These are phyloP conservation scores for Pseudocercospora vitis DNA, from an alignment of 2,329 filamentous ascomycete genomes.

Conservation along the genomic window DNA sequence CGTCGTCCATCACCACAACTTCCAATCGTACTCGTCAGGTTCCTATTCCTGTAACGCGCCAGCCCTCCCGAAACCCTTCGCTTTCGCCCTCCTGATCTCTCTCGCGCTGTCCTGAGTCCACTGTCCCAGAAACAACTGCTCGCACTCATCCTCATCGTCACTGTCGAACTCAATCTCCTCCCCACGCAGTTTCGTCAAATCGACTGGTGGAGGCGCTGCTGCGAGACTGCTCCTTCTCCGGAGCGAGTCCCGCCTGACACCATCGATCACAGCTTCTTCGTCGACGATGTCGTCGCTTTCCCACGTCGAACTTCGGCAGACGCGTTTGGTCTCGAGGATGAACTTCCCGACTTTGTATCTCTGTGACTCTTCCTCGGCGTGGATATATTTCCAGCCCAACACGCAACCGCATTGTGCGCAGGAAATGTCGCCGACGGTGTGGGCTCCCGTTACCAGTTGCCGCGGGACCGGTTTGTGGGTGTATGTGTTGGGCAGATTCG, in stretches of 20 bases:
- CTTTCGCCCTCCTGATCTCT: conserved; percentile 44
- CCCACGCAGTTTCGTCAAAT: conserved; percentile 22
- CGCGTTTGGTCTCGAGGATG: conserved; percentile 61
- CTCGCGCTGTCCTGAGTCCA: conserved; percentile 59
- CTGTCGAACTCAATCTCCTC: conserved; percentile 59
- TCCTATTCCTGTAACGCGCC: conserved; percentile 8
- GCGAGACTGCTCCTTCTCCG: conserved; percentile 44
- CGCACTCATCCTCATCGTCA: conserved; percentile 66
- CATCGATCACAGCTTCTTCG: conserved; percentile 25
- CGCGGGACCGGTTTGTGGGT: conserved; percentile 58
- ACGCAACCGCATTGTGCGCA: conserved; percentile 58
- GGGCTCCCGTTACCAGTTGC: conserved; percentile 62
- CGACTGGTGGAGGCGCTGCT: conserved; percentile 21
- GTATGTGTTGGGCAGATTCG: conserved; percentile 59
- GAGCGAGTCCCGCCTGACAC: conserved; percentile 48
- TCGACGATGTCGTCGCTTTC: conserved; percentile 41
- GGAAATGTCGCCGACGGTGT: conserved; percentile 62
- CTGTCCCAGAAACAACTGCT: conserved; percentile 62
- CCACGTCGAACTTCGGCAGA: conserved; percentile 54
- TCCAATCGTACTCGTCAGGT: too few species aligned
- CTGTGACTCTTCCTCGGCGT: conserved; percentile 61
- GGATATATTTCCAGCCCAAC: conserved; percentile 65
- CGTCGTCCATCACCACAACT: too few species aligned
- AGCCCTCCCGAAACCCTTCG: conserved; percentile 8
- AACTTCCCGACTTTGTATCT: conserved; percentile 67